phyloP scores from a whole-genome alignment of 805 yeast species.

The Saturnispora kantuleensis region DNA sequence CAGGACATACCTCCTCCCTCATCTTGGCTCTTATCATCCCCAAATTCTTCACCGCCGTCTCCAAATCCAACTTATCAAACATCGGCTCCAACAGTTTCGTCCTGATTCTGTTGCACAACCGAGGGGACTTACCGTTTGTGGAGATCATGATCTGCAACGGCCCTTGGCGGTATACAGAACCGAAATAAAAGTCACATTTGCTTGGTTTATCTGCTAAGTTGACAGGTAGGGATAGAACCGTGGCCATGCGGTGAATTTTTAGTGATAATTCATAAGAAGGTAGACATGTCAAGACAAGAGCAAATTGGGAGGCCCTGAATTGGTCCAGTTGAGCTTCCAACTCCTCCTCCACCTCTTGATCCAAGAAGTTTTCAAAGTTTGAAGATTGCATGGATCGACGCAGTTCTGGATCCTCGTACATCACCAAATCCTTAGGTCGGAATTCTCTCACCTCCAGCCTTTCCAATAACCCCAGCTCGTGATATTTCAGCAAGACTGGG shows the following conservation, averaged over 20 bases:
- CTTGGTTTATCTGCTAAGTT: conserved; percentile 80
- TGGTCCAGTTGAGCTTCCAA: conserved; percentile 25
- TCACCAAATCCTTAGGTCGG: conserved; percentile 34
- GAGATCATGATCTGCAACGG: conserved; percentile 72
- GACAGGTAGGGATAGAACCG: conserved; percentile 42
- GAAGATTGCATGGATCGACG: conserved; percentile 1
- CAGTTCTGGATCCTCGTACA: conserved; percentile 32
- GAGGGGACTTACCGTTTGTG: conserved; percentile 75
- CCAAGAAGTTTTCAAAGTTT: conserved; percentile 2
- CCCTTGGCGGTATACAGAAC: conserved; percentile 65
- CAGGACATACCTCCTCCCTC: conserved; percentile 32
- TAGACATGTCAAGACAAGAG: conserved; percentile 63
- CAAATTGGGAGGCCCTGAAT: conserved; percentile 35
- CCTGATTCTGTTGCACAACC: conserved; percentile 55
- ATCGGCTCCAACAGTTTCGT: conserved; percentile 40
- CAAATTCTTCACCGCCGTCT: conserved; percentile 50
- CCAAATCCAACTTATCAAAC: conserved; percentile 34
- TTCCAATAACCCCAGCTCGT: conserved; percentile 33
- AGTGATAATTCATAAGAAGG: conserved; percentile 57
- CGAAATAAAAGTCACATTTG: conserved; percentile 81
- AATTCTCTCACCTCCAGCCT: conserved; percentile 38
- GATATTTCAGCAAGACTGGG: conserved; percentile 26
- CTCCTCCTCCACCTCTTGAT: conserved; percentile 3
- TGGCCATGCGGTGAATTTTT: conserved; percentile 43
- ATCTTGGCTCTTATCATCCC: conserved; percentile 44